Evolutionary conservation across 1,284 basidiomycete genomes (phyloP), one percentile per base, ranked within the genome.

Genomic region (Marasmius oreades): DNA sequence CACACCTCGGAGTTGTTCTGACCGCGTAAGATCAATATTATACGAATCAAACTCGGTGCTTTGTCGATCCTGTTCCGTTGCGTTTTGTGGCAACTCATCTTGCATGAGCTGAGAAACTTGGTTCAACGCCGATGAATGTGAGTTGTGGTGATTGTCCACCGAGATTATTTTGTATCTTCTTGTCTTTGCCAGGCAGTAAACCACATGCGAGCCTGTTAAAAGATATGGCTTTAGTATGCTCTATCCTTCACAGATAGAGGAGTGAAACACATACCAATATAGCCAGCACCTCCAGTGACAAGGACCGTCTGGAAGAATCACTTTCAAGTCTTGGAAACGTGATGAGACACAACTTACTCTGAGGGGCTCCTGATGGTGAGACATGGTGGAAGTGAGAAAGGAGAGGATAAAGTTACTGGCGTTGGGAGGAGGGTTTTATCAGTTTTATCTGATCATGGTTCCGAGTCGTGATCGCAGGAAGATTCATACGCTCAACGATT

Each of bases 111-210:
- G 80, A 33, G 86, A 84, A 52, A 94, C 86, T 65, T 90, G 84
- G 61, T 78, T 68, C 60, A 93, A 78, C 5, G 93, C 85, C 34
- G 80, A 77, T 3, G 90, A 85, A 64, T 86, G 86, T 1, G 95
- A 93, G 71, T 98, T 98, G 75, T 95, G 88, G 74, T 89, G 81
- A 77, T 96, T 96, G 76, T 96, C 93, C 63, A 96, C 80, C n/a
- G 92, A 89, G 65, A 95, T 83, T 62, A 97, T 93, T 68, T 91
- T 92, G 80, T 92, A 98, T 62, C 86, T 81, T 59, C 91, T 82
- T 20, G 95, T 95, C 66, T 92, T 82, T 64, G 96, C 88, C 33
- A 97, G 78, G 53, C 85, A 80, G 63, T 91, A 90, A 61, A 95
- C 86, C 67, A 97, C 89, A 74, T 98, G 95, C 44, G 93, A 95